Evolutionary conservation across 768 basidiomycete species (phyloP), one percentile per base, ranked within the genome.

Genomic region (Boletus reticuloceps): DNA sequence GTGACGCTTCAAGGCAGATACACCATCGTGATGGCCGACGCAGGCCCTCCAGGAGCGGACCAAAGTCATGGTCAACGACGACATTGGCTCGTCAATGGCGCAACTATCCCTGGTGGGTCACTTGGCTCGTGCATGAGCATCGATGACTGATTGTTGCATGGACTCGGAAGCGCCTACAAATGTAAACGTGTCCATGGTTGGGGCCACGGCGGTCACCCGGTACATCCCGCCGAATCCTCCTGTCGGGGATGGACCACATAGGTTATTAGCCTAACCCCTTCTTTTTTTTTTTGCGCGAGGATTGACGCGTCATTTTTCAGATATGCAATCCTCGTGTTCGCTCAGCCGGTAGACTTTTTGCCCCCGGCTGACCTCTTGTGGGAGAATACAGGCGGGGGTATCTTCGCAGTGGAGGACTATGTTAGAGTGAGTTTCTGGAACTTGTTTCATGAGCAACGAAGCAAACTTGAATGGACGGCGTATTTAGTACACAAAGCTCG

Each of bases 81-180:
- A 51, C 91, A 92, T 74, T 93, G 89, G 90, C 81, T 93, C 46
- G 82, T 85, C 56, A 90, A 91, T 68, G 75, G 79, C 22, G 88
- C 81, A 17, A 76, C 75, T 5, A 54, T 87, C 39, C 61, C 67
- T 22, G 72, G 83, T 82, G 31, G 16, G 72, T 64, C 32, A 17
- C n/a, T 34, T 19, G 43, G 45, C 39, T 20, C 40, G 27, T 34
- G 22, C 8, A 17, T 40, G 16, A 17, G 41, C 16, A 42, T 17
- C 37, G 31, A 36, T 41, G 34, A 17, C 14, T 52, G 22, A 55
- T 40, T 31, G 29, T 13, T 17, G 8, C 20, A 6, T 29, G 27
- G n/a, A n/a, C n/a, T n/a, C n/a, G n/a, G 4, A 49, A 52, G 51
- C 48, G 37, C 19, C 53, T 17, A 34, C 12, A 75, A 77, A 69